Evolutionary conservation across 331 rosid genomes (phyloP).

Genomic region (Quercus lobata): DNA sequence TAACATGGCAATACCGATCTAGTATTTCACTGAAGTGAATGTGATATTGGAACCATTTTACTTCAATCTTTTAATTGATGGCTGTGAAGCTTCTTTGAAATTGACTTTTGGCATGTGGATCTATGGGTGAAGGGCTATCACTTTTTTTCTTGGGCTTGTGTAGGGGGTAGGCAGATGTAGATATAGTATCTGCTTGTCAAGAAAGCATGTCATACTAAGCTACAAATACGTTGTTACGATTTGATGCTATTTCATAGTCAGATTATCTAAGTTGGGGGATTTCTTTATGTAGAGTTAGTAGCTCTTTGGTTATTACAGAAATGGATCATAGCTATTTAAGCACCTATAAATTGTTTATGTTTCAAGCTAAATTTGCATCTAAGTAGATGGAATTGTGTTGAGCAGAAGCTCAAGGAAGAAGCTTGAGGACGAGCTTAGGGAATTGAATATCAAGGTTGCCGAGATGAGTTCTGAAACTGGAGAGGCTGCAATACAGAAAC

Average conservation of each 20-base stretch:
- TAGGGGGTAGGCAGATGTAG: too few species aligned
- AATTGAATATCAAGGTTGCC: conserved; percentile 46
- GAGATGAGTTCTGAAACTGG: conserved; percentile 79
- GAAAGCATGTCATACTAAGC: too few species aligned
- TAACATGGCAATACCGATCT: background rate
- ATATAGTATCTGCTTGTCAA: too few species aligned
- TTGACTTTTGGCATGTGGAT: background rate
- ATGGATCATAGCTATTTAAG: background rate
- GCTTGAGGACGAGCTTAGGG: conserved; percentile 74
- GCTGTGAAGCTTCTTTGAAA: background rate
- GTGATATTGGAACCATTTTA: background rate
- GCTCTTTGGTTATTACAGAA: too few species aligned
- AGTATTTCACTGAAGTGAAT: background rate
- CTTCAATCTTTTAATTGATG: background rate
- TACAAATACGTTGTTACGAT: too few species aligned
- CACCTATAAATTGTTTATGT: background rate
- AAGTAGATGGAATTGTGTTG: conserved; percentile 16
- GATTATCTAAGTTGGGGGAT: too few species aligned
- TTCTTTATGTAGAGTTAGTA: too few species aligned
- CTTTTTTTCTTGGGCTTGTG: too few species aligned
- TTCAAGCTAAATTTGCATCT: conserved; percentile 16
- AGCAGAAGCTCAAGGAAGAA: conserved; percentile 64
- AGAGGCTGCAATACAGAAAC: conserved; percentile 74
- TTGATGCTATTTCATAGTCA: too few species aligned
- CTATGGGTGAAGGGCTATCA: background rate